Evolutionary conservation across 805 yeast species (phyloP), one percentile per base, ranked within the genome.

Genomic region (Candida dajiaensis): DNA sequence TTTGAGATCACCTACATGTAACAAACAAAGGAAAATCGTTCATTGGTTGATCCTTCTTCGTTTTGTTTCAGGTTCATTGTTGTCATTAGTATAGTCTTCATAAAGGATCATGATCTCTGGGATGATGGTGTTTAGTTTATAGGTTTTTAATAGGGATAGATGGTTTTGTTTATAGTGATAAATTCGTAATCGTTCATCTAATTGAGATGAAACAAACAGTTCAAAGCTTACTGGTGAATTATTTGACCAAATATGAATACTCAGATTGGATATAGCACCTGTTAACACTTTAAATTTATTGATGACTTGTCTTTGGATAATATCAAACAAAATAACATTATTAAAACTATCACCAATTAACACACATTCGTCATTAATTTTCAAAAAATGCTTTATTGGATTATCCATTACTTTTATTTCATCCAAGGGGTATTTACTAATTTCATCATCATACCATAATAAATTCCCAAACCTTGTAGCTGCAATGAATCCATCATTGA

Each of bases 401-500:
- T 56, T 51, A 42, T 56, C 60, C 28, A 50, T 41, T 8, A 55
- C 47, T 28, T 54, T 55, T 15, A 49, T 37, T 16, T 54, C 56
- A 42, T 59, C 62, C 20, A 56, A 38, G 6, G 61, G 61, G 15
- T 45, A 50, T 38, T 52, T 52, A 4, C 58, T 50, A 11, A 53
- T 19, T 6, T 31, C 35, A 7, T 59, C 55, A 13, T 48, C 47
- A 40, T 53, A 59, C 18, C 49, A 41, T 29, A 53, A 25, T 10
- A 59, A 21, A 35, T 53, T 48, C 1, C 63, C 63, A 48, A 58
- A 59, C 31, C 60, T 44, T 9, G 62, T 51, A 4, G 49, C 55
- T 13, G 58, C 60, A 28, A 56, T 41, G 20, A 59, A 44, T n/a
- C 43, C 46, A 10, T 42, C 26, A 20, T 50, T 46, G 1, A 41